Percentiles rank a stretch among this genome's conserved stretches.
These are phyloP conservation scores for Beauveria australis DNA, from an alignment of 2,329 filamentous ascomycete genomes.

Conservation along the genomic window DNA sequence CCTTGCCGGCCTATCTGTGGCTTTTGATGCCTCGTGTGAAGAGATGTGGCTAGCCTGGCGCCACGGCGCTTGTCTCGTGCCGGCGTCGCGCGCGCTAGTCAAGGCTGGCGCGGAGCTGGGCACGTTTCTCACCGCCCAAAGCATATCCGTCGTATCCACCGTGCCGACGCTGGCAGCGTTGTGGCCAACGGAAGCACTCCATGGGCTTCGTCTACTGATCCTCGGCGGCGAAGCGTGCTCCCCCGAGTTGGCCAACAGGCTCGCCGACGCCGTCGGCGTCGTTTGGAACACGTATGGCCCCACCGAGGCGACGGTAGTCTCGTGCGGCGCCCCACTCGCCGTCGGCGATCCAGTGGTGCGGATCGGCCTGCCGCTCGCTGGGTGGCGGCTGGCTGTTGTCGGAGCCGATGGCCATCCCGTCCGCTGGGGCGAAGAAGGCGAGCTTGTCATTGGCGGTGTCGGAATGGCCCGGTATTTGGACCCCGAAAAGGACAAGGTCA, in stretches of 20 bases:
- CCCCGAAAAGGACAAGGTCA: conserved; percentile 14
- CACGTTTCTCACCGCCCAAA: conserved; percentile 14
- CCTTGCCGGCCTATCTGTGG: conserved; percentile 17
- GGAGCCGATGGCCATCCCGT: conserved; percentile 36
- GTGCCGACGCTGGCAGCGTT: conserved; percentile 17
- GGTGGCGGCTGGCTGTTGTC: conserved; percentile 18
- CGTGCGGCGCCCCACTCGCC: conserved; percentile 15
- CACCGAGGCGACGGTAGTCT: conserved; percentile 19
- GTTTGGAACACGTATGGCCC: conserved; percentile 20
- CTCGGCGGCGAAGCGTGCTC: conserved; percentile 19
- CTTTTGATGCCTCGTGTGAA: conserved; percentile 18
- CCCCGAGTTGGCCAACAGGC: conserved; percentile 14
- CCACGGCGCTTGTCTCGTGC: conserved; percentile 17
- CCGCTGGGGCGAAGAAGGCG: conserved; percentile 21
- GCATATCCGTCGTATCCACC: conserved; percentile 17
- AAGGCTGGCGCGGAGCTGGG: conserved; percentile 17
- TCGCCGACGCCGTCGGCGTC: conserved; percentile 14
- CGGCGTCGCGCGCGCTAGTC: conserved; percentile 16
- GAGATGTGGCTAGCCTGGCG: conserved; percentile 19
- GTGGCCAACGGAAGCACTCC: conserved; percentile 17
- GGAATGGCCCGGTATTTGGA: conserved; percentile 18
- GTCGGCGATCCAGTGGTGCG: conserved; percentile 14
- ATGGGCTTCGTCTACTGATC: conserved; percentile 16
- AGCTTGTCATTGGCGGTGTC: conserved; percentile 18
- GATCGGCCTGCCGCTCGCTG: conserved; percentile 17